These are phyloP conservation scores for Myxozyma geophila DNA, from an alignment of 805 yeast genomes.

Conservation along the genomic window DNA sequence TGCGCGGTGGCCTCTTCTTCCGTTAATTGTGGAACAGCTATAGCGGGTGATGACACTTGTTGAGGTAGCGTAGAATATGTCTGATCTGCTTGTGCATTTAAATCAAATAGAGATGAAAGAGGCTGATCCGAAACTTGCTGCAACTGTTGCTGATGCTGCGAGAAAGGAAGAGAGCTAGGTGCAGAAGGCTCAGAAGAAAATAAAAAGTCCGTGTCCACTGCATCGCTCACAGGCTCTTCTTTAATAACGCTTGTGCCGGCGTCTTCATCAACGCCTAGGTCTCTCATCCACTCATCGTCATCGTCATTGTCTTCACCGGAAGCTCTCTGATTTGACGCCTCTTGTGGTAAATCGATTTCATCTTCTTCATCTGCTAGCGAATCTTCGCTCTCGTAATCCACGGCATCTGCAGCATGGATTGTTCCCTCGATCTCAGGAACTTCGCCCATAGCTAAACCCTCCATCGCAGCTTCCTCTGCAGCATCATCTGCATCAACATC, in stretches of 20 bases:
- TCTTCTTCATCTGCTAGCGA: constrained; percentile 89
- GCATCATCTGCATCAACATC: constrained; percentile 14
- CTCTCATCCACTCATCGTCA: constrained; percentile 46
- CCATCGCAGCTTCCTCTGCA: constrained; percentile 18
- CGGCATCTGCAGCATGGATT: constrained; percentile 83
- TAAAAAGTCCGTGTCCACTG: neutral
- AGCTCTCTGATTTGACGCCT: constrained; percentile 40
- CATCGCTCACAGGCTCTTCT: constrained; percentile 2
- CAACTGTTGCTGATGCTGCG: neutral
- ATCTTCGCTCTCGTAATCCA: constrained; percentile 92
- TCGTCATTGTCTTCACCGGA: constrained; percentile 44
- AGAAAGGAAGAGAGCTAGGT: neutral
- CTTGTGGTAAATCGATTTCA: constrained; percentile 26
- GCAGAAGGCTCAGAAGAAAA: neutral
- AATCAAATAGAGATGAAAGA: neutral
- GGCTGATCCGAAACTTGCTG: neutral
- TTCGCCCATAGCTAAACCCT: constrained; percentile 16
- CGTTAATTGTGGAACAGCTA: neutral
- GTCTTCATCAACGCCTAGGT: constrained; percentile 1
- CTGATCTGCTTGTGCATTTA: neutral
- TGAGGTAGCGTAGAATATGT: neutral
- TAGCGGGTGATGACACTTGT: neutral
- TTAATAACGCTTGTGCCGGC: neutral
- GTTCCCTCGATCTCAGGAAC: constrained; percentile 21
- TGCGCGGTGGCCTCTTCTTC: constrained; percentile 10